Conservation (phyloP, 2,329 filamentous ascomycete genomes). For the Colletotrichum zoysiae region DNA sequence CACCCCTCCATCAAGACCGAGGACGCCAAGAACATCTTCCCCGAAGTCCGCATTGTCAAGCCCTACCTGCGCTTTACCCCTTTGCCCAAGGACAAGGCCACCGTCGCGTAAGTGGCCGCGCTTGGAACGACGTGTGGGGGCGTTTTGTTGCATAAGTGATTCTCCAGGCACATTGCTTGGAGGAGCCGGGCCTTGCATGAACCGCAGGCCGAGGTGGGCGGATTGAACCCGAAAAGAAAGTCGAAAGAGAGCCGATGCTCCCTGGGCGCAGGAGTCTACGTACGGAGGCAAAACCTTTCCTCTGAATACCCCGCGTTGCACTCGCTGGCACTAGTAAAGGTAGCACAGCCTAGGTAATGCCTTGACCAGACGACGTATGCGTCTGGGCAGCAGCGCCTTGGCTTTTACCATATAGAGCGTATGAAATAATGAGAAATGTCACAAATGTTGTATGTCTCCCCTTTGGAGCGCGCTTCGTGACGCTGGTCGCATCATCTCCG, state of each 20-base stretch:
- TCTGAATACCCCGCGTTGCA: conserved; percentile 27
- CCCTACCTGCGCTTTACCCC: conserved; percentile 81
- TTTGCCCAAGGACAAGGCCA: conserved; percentile 67
- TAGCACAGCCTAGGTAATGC: conserved; percentile 7
- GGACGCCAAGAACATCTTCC: conserved; percentile 90
- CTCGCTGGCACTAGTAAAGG: conserved; percentile 16
- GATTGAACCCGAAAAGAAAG: background rate
- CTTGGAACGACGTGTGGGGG: conserved; percentile 35
- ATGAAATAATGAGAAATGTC: conserved; percentile 40
- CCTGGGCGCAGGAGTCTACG: conserved; percentile 12
- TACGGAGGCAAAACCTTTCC: conserved; percentile 1
- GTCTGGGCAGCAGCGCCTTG: background rate
- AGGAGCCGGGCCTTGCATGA: background rate
- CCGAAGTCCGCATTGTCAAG: conserved; percentile 77
- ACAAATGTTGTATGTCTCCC: background rate
- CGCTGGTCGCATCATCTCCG: too few species aligned
- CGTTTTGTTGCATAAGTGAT: conserved; percentile 22
- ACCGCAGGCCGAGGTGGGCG: background rate
- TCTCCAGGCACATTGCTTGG: background rate
- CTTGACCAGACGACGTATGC: too few species aligned
- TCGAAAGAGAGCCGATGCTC: conserved; percentile 10
- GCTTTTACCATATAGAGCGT: conserved; percentile 32
- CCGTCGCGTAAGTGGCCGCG: conserved; percentile 47
- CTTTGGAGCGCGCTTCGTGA: background rate
- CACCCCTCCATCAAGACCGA: conserved; percentile 85